Conservation (phyloP, 352 stramenopile species). For the Phytophthora agathidicida region DNA sequence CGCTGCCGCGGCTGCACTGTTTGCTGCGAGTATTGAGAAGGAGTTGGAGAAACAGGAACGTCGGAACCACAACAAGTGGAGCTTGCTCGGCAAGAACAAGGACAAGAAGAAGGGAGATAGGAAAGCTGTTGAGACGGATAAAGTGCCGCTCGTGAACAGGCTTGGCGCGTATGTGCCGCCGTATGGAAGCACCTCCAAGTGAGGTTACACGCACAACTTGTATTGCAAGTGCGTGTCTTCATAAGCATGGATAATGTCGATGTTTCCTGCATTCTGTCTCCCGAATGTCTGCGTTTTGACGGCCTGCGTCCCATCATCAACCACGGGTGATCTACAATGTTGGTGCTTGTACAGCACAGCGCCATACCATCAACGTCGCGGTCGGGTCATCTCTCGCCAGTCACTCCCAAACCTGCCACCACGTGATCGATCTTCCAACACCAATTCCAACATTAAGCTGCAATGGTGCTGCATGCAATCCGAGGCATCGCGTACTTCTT, state of each 20-base stretch:
- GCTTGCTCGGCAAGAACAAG: conserved; percentile 21
- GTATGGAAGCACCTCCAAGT: conserved; percentile 38
- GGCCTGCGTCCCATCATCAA: conserved; percentile 20
- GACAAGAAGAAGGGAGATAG: conserved; percentile 8
- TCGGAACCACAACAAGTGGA: conserved; percentile 25
- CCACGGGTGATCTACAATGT: too few relatives aligned
- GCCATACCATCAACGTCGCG: too few relatives aligned
- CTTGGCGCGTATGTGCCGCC: conserved; percentile 33
- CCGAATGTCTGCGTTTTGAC: too few relatives aligned
- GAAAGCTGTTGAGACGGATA: conserved; percentile 18
- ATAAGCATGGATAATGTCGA: too few relatives aligned
- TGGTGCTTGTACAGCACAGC: background rate
- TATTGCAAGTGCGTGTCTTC: too few relatives aligned
- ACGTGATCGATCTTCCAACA: conserved; percentile 3
- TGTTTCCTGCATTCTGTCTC: too few relatives aligned
- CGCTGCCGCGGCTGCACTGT: conserved; percentile 55
- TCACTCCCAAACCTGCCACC: conserved; percentile 1
- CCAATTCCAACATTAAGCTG: too few relatives aligned
- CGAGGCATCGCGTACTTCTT: conserved; percentile 49
- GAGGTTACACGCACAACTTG: too few relatives aligned
- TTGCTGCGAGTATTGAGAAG: conserved; percentile 59
- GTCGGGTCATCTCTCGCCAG: background rate
- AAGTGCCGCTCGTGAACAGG: conserved; percentile 39
- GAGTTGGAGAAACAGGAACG: conserved; percentile 33
- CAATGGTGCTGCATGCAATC: conserved; percentile 37